Conservation (phyloP, 805 yeast species). For the Yarrowia divulgata region DNA sequence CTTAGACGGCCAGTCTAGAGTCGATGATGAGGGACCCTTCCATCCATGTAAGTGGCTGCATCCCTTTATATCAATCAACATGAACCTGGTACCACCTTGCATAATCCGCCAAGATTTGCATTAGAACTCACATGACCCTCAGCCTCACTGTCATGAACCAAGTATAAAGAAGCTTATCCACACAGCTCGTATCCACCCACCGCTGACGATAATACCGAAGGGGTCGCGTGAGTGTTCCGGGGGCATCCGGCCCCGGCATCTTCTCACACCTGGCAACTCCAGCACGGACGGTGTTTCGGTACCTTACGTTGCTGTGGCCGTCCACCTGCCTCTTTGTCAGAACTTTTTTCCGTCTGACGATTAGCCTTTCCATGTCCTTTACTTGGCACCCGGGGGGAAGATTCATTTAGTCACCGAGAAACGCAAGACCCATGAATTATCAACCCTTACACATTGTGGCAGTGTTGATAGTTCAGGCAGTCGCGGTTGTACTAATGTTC, state of each 20-base stretch:
- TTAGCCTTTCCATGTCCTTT: slow-evolving; percentile 11
- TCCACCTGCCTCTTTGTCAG: slow-evolving; percentile 15
- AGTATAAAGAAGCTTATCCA: slow-evolving; percentile 28
- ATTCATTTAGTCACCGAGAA: slow-evolving; percentile 10
- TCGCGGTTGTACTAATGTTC: background rate
- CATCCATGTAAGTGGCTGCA: slow-evolving; percentile 4
- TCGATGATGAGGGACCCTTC: background rate
- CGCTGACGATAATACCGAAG: background rate
- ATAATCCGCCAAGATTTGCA: slow-evolving; percentile 37
- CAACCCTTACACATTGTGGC: background rate
- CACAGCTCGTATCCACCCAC: background rate
- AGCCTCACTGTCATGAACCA: slow-evolving; percentile 32
- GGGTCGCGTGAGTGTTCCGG: background rate
- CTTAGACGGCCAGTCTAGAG: background rate
- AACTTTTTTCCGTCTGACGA: background rate
- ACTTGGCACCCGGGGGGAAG: slow-evolving; percentile 24
- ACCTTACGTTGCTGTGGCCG: slow-evolving; percentile 3
- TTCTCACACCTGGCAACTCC: background rate
- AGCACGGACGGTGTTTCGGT: background rate
- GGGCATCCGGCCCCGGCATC: background rate
- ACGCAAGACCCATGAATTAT: too few species aligned
- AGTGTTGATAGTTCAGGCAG: background rate
- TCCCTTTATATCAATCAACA: slow-evolving; percentile 14
- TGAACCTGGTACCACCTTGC: slow-evolving; percentile 15
- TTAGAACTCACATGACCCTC: slow-evolving; percentile 33